Base-by-base conservation (phyloP, 1,139 yeast species). In the Yamadazyma spencermartinsiae region DNA sequence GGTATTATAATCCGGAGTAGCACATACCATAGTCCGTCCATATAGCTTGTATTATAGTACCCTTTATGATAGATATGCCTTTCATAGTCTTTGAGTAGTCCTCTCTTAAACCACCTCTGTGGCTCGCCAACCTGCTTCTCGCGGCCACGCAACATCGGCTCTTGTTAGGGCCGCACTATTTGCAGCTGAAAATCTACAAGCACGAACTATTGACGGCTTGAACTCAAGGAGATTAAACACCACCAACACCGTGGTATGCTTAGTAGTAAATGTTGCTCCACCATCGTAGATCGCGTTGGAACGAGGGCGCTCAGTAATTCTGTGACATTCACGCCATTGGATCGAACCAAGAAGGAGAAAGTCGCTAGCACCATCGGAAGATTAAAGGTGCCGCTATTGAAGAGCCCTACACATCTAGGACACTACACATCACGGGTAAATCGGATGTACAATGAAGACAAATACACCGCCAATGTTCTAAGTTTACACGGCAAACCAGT, bases 391-490 rank as follows among this genome's bases (percentile, higher is more conserved):
- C 81, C 83, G 26, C 60, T 87, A 42, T 61, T 77, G 24, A 82
- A 80, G 49, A 82, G 84, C 10, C 94, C 95, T 4, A 72, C 81
- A 1, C 86, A 83, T 55, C 72, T 88, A 29, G 98, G 98, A 6
- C 95, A 90, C 61, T 76, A 69, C 47, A 63, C 88, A 1, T 80
- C 86, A 35, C 69, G 98, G 37, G 86, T 88, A 40, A 87, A 82
- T 56, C 71, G 98, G 41, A 54, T 76, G 33, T 76, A 76, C 53
- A 92, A 92, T 58, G 98, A 92, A 60, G 98, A 92, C 60, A 69
- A 79, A 38, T 85, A 80, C 60, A 73, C 69, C 46, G 86, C 86
- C 13, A 71, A 69, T n/a, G 78, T 84, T 14, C 49, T 84, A 27
- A 62, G 65, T 20, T 54, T 80, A 17, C 45, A 54, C 4, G 50